A percentile compares a stretch with the other conserved stretches of the same genome.
These are phyloP conservation scores for Sarcodon aspratus DNA, from an alignment of 768 basidiomycete genomes.

Conservation along the genomic window DNA sequence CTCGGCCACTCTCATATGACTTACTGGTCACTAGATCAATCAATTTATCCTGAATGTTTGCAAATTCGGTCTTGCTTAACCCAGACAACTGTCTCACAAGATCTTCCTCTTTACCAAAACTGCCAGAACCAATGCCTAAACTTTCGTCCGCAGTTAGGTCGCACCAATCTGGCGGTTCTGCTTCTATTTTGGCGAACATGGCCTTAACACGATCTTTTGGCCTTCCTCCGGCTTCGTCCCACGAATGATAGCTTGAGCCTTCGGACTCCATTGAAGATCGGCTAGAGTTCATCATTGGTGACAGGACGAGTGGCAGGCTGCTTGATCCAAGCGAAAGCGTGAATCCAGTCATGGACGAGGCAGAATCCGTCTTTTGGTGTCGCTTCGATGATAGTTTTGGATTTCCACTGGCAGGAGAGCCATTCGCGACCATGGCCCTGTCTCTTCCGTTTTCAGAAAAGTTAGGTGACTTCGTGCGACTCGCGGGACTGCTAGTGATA, in stretches of 20 bases:
- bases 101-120: constrained; percentile 45
- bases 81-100: constrained; percentile 56
- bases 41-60: constrained; percentile 65
- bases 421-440: neutral
- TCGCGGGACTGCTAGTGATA: neutral
- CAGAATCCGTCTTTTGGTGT: constrained; percentile 8
- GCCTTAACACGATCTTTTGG: constrained; percentile 39
- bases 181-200: constrained; percentile 41
- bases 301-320: constrained; percentile 49
- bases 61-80: constrained; percentile 58
- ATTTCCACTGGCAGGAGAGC: neutral
- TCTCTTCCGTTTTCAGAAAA: constrained; percentile 27
- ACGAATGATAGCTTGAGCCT: constrained; percentile 82
- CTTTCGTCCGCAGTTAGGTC: constrained; percentile 40
- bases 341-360: constrained; percentile 29
- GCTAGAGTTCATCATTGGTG: constrained; percentile 64
- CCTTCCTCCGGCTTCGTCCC: constrained; percentile 39
- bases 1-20: constrained; percentile 20
- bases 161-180: constrained; percentile 50
- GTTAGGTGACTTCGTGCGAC: constrained; percentile 33
- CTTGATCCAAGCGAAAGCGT: constrained; percentile 25
- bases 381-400: too few relatives aligned
- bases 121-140: neutral
- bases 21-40: constrained; percentile 52
- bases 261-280: constrained; percentile 69